A percentile compares a stretch with the other conserved stretches of the same genome.
Evolutionary conservation across 257 asterid genomes (phyloP).

Genomic region (Leonotis leonurus): DNA sequence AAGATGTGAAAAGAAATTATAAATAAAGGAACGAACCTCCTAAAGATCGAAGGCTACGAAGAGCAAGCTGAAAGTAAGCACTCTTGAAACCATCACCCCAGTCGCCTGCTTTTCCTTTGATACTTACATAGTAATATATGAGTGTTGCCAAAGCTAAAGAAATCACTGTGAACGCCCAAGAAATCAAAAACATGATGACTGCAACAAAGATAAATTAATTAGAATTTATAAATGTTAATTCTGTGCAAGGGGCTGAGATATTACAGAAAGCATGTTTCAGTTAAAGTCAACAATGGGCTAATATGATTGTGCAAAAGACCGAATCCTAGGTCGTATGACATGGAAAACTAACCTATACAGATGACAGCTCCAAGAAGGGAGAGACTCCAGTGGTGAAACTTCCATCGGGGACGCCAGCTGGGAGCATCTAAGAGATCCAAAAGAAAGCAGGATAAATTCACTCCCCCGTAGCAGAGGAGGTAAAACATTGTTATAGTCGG

Average conservation of each 20-base stretch:
- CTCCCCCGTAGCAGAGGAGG: constrained; percentile 94
- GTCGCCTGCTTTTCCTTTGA: constrained; percentile 98
- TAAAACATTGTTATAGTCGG: constrained; percentile 98
- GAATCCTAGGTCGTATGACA: neutral
- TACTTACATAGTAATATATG: constrained; percentile 88
- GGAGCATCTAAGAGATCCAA: constrained; percentile 98
- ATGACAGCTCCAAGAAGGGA: constrained; percentile 91
- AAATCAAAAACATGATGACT: constrained; percentile 93
- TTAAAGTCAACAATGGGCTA: neutral
- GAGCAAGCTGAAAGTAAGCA: constrained; percentile 99
- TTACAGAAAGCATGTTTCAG: neutral
- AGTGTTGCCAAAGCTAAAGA: constrained; percentile 88
- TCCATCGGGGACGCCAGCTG: constrained; percentile 99
- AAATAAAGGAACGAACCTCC: constrained; percentile 67
- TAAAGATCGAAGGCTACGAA: constrained; percentile 92
- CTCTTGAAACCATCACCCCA: constrained; percentile 99
- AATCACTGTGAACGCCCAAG: constrained; percentile 96
- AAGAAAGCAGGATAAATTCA: constrained; percentile 93
- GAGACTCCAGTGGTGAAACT: constrained; percentile 98
- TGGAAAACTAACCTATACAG: constrained; percentile 64
- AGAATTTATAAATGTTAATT: neutral
- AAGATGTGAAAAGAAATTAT: constrained; percentile 1
- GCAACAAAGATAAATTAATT: constrained; percentile 30
- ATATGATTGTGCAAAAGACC: neutral
- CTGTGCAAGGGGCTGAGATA: neutral